A percentile compares a stretch with the other conserved stretches of the same genome.
These are phyloP conservation scores for Daedalea quercina DNA, from an alignment of 768 basidiomycete genomes.

Conservation along the genomic window DNA sequence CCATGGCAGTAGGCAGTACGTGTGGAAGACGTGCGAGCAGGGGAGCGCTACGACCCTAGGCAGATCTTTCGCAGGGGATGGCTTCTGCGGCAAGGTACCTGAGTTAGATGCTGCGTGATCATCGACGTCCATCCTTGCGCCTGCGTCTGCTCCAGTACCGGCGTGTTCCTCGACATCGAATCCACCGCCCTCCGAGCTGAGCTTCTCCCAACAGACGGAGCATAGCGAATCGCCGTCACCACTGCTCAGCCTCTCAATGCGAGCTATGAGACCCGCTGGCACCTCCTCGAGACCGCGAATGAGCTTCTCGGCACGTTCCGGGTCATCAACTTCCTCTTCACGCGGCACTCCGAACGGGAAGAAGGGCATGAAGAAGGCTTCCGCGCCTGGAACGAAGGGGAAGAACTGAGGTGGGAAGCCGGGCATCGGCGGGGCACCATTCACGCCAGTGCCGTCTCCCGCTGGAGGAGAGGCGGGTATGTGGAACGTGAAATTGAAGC, in stretches of 20 bases:
- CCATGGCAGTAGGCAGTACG: conserved; percentile 75
- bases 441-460: conserved; percentile 1
- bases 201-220: conserved; percentile 71
- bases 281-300: conserved; percentile 61
- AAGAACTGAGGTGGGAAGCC: conserved; percentile 1
- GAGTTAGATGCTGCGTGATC: not conserved
- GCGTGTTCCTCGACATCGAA: conserved; percentile 21
- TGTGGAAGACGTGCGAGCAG: conserved; percentile 79
- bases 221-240: conserved; percentile 37
- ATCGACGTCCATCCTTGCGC: conserved; percentile 9
- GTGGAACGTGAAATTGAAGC: conserved; percentile 26
- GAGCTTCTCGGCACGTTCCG: conserved; percentile 58
- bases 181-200: conserved; percentile 39
- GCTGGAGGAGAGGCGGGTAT: conserved; percentile 20
- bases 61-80: not conserved
- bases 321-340: conserved; percentile 48
- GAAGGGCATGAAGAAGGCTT: conserved; percentile 17
- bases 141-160: conserved; percentile 4
- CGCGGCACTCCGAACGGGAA: conserved; percentile 17
- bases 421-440: conserved; percentile 12
- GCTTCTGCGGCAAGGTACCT: not conserved
- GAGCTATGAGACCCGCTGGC: conserved; percentile 55
- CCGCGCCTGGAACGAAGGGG: conserved; percentile 3
- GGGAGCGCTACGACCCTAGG: conserved; percentile 62
- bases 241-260: conserved; percentile 49